These are phyloP conservation scores for Pilasporangium apinafurcum DNA, from an alignment of 352 stramenopile species.

Conservation along the genomic window DNA sequence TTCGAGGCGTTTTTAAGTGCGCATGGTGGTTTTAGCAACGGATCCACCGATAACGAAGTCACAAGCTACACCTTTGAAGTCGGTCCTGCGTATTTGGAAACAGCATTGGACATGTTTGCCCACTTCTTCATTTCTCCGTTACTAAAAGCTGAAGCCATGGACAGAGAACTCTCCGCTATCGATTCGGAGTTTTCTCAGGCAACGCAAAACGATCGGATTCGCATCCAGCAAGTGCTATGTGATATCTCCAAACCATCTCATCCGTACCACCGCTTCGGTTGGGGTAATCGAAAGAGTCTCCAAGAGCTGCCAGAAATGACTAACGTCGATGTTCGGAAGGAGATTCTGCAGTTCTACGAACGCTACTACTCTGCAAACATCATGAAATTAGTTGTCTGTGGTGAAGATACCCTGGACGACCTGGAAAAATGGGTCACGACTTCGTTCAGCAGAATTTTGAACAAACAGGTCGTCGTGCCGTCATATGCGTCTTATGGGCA, in stretches of 20 bases:
- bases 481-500: constrained; percentile 30
- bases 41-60: constrained; percentile 89
- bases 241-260: constrained; percentile 38
- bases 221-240: constrained; percentile 74
- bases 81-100: constrained; percentile 41
- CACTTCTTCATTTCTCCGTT: constrained; percentile 93
- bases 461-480: constrained; percentile 36
- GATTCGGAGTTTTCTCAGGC: constrained; percentile 87
- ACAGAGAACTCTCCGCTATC: constrained; percentile 79
- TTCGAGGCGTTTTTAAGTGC: constrained; percentile 88
- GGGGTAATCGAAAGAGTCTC: constrained; percentile 79
- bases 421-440: constrained; percentile 55
- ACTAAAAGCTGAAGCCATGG: constrained; percentile 70
- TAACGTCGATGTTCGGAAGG: constrained; percentile 47
- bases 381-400: constrained; percentile 82
- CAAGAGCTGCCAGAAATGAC: constrained; percentile 30
- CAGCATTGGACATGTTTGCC: constrained; percentile 90
- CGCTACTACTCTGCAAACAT: constrained; percentile 74
- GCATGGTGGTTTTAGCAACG: constrained; percentile 89
- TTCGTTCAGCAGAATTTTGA: constrained; percentile 58
- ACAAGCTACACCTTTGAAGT: constrained; percentile 95
- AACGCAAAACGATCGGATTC: constrained; percentile 63
- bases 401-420: constrained; percentile 64
- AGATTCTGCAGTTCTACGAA: constrained; percentile 64
- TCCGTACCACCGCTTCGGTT: constrained; percentile 80